phyloP scores from a whole-genome alignment of 352 stramenopile genomes.

The Phytophthora megakarya region DNA sequence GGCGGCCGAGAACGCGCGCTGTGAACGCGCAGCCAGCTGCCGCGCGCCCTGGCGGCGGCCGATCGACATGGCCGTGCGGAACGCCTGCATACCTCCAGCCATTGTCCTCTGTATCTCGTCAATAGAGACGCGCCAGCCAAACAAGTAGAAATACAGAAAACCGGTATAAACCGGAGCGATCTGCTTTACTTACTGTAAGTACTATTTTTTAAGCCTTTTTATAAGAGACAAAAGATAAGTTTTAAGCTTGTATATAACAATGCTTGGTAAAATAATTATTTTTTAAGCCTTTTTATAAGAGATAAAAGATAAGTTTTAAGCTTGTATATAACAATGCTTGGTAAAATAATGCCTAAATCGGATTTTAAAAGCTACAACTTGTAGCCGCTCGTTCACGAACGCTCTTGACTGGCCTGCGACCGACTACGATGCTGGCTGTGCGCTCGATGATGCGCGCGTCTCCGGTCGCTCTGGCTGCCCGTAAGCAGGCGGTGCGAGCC shows the following conservation, averaged over 20 bases:
- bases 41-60: slow-evolving; percentile 52
- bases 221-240: too few relatives aligned
- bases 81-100: slow-evolving; percentile 62
- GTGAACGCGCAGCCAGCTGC: slow-evolving; percentile 33
- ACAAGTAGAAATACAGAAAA: slow-evolving; percentile 1
- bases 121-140: slow-evolving; percentile 27
- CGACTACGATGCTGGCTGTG: slow-evolving; percentile 32
- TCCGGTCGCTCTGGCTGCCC: slow-evolving; percentile 11
- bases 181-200: too few relatives aligned
- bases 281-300: too few relatives aligned
- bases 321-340: too few relatives aligned
- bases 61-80: slow-evolving; percentile 66
- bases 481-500: slow-evolving; percentile 39
- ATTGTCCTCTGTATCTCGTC: slow-evolving; percentile 16
- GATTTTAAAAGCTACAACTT: neutral
- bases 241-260: too few relatives aligned
- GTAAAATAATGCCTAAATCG: too few relatives aligned
- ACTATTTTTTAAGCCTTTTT: too few relatives aligned
- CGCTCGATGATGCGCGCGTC: slow-evolving; percentile 28
- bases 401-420: slow-evolving; percentile 20
- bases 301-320: too few relatives aligned
- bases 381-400: neutral
- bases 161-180: neutral
- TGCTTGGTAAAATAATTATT: too few relatives aligned
- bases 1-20: slow-evolving; percentile 43